These are phyloP conservation scores for Boletus rubropictus DNA, from an alignment of 768 basidiomycete species.

Conservation along the genomic window DNA sequence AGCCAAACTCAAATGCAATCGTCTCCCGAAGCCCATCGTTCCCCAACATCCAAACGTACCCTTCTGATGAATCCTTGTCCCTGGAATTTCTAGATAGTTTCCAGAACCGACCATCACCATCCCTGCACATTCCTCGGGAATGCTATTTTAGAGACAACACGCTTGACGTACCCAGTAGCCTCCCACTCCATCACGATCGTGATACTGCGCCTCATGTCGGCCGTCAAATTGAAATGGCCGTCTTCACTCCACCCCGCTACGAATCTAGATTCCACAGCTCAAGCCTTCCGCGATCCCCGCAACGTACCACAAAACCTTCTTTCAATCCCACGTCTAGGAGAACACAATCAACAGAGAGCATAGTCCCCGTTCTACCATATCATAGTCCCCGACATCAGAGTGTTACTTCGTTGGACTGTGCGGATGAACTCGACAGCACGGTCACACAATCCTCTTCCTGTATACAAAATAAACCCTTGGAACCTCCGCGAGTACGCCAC, in stretches of 20 bases:
- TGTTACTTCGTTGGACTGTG: conserved; percentile 8
- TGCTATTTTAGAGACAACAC: conserved; percentile 8
- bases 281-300: conserved; percentile 8
- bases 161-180: conserved; percentile 4
- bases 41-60: conserved; percentile 3
- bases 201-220: conserved; percentile 12
- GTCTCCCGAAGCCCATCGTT: conserved; percentile 10
- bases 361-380: background rate
- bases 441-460: conserved; percentile 4
- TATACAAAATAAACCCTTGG: conserved; percentile 7
- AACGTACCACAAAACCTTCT: conserved; percentile 5
- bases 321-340: background rate
- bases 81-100: background rate
- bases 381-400: conserved; percentile 6
- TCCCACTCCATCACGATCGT: conserved; percentile 7
- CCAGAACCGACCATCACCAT: conserved; percentile 2
- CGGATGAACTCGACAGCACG: background rate
- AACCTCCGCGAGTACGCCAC: conserved; percentile 29
- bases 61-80: background rate
- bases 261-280: conserved; percentile 11
- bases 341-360: conserved; percentile 2
- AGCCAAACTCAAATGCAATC: background rate
- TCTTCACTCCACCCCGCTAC: conserved; percentile 20
- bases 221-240: conserved; percentile 10
- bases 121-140: conserved; percentile 14